Conservation (phyloP, 2,329 filamentous ascomycete genomes). For the Aspergillus tanneri region DNA sequence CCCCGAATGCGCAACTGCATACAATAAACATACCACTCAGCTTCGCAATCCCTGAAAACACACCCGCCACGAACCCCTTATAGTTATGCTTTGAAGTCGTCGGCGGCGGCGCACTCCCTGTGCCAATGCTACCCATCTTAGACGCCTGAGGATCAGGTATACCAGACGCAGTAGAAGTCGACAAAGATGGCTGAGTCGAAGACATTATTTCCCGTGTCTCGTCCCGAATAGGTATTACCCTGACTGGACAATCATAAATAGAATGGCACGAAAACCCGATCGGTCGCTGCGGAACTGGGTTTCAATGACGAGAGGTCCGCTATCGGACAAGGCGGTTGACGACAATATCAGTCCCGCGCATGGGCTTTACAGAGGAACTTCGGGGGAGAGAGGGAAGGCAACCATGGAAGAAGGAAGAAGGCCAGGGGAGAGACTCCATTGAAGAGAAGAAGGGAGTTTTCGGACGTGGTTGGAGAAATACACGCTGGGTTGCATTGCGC, state of each 20-base stretch:
- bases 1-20: not conserved
- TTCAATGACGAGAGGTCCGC: not conserved
- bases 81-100: conserved; percentile 58
- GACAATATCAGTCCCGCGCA: not conserved
- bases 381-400: not conserved
- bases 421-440: not conserved
- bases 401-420: not conserved
- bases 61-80: conserved; percentile 95
- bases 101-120: conserved; percentile 12
- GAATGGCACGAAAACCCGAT: not conserved
- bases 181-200: conserved; percentile 17
- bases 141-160: conserved; percentile 9
- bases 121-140: conserved; percentile 1
- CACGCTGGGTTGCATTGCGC: not conserved
- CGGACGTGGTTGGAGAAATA: not conserved
- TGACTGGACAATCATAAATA: too few species aligned
- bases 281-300: too few species aligned
- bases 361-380: not conserved
- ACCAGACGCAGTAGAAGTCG: conserved; percentile 3
- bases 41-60: conserved; percentile 92
- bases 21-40: conserved; percentile 63
- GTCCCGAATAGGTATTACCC: not conserved
- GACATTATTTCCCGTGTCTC: conserved; percentile 19
- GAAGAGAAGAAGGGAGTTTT: not conserved
- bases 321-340: conserved; percentile 2